Conservation (phyloP, 2,329 filamentous ascomycete genomes). For the Epichloe sp. region DNA sequence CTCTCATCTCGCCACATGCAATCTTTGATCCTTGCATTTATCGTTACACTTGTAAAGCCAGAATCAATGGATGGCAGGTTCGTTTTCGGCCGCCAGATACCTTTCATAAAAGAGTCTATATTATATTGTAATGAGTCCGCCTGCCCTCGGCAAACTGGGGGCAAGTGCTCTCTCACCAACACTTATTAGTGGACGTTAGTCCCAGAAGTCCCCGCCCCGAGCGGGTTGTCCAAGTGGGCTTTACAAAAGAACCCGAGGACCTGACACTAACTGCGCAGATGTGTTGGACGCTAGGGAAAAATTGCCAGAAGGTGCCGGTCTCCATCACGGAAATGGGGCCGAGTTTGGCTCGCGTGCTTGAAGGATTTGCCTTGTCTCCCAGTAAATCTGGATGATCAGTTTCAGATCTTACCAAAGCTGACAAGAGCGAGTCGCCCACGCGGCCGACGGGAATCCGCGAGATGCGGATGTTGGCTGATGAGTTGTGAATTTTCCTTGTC, state of each 20-base stretch:
- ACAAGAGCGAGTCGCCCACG: background rate
- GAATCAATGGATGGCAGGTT: background rate
- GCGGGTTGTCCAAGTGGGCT: conserved; percentile 10
- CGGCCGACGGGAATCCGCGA: background rate
- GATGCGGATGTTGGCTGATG: background rate
- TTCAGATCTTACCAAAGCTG: background rate
- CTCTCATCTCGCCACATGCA: background rate
- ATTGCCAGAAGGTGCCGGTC: conserved; percentile 8
- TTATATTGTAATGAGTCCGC: background rate
- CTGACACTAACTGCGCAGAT: conserved; percentile 5
- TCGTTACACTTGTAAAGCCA: background rate
- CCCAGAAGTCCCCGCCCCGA: conserved; percentile 3
- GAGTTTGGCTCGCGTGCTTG: background rate
- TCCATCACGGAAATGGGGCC: background rate
- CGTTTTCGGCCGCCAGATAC: background rate
- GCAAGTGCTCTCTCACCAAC: background rate
- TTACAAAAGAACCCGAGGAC: conserved; percentile 16
- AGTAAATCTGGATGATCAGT: background rate
- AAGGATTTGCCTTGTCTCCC: background rate
- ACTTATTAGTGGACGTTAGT: background rate
- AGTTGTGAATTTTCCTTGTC: background rate
- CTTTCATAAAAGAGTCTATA: background rate
- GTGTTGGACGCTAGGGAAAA: conserved; percentile 11
- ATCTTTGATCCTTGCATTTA: background rate
- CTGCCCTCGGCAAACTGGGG: background rate